phyloP scores from a whole-genome alignment of 2,329 filamentous ascomycete genomes.

The Tetracladium maxilliforme region DNA sequence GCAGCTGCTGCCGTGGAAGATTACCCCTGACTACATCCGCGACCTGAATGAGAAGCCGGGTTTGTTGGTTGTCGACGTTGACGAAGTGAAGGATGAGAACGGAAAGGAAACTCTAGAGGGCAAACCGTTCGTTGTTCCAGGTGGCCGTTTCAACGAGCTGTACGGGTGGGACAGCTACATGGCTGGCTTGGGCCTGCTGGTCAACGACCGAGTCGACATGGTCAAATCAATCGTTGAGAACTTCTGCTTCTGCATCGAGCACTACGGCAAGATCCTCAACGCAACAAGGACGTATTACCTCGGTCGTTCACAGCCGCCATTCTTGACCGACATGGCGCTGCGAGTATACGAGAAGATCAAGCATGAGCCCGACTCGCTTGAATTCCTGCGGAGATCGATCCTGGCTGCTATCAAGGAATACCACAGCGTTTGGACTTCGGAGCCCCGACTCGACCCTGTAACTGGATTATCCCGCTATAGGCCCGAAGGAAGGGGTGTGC shows the following conservation, averaged over 20 bases:
- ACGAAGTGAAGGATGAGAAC: slow-evolving; percentile 53
- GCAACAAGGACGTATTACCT: slow-evolving; percentile 95
- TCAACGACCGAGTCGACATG: slow-evolving; percentile 72
- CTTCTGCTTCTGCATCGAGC: slow-evolving; percentile 95
- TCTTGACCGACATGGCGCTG: slow-evolving; percentile 93
- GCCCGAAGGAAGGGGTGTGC: slow-evolving; percentile 34
- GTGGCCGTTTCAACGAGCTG: slow-evolving; percentile 92
- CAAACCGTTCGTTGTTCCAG: slow-evolving; percentile 91
- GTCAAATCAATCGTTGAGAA: slow-evolving; percentile 92
- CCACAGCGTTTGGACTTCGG: slow-evolving; percentile 14
- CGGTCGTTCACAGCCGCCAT: slow-evolving; percentile 84
- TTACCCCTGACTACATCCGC: slow-evolving; percentile 68
- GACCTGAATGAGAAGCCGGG: slow-evolving; percentile 81
- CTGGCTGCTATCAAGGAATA: slow-evolving; percentile 87
- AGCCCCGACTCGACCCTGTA: slow-evolving; percentile 28
- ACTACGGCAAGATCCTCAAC: slow-evolving; percentile 97
- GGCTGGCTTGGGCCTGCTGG: slow-evolving; percentile 79
- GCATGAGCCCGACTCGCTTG: slow-evolving; percentile 62
- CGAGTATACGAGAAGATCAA: slow-evolving; percentile 90
- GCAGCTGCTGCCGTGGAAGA: slow-evolving; percentile 57
- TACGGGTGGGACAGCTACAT: slow-evolving; percentile 99
- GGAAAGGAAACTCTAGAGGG: slow-evolving; percentile 60
- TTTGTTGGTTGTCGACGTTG: slow-evolving; percentile 79
- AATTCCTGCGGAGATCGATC: slow-evolving; percentile 68
- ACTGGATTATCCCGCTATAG: slow-evolving; percentile 36